Percentiles rank a stretch among this genome's conserved stretches.
phyloP scores from a whole-genome alignment of 352 stramenopile species.

The Phytopythium delawarense region DNA sequence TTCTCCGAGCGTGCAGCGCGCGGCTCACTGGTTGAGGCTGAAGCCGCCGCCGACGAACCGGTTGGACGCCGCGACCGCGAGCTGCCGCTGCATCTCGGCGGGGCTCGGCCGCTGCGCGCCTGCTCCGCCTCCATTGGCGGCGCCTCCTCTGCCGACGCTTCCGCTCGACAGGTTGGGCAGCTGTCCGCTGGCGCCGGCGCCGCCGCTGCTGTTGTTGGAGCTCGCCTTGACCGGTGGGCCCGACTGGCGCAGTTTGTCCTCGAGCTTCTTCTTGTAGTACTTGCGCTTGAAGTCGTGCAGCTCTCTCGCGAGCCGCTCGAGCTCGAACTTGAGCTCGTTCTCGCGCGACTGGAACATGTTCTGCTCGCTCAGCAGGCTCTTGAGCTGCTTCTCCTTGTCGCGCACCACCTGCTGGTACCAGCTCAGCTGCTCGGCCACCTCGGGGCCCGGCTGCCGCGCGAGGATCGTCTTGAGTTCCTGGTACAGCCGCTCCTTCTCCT shows the following conservation, averaged over 20 bases:
- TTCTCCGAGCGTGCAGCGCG: neutral
- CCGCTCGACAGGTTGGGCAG: slow-evolving; percentile 28
- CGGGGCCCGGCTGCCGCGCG: slow-evolving; percentile 89
- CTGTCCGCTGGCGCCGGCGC: slow-evolving; percentile 10
- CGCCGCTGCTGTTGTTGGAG: slow-evolving; percentile 25
- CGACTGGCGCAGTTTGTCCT: slow-evolving; percentile 74
- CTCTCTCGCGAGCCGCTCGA: slow-evolving; percentile 89
- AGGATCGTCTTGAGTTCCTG: slow-evolving; percentile 93
- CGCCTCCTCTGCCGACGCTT: slow-evolving; percentile 21
- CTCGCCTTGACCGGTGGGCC: neutral
- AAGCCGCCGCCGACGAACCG: slow-evolving; percentile 92
- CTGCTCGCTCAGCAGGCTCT: slow-evolving; percentile 94
- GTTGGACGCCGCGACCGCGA: slow-evolving; percentile 81
- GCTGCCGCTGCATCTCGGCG: slow-evolving; percentile 78
- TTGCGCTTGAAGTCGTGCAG: slow-evolving; percentile 94
- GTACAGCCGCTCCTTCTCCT: slow-evolving; percentile 96
- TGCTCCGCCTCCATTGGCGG: neutral
- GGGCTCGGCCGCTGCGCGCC: slow-evolving; percentile 23
- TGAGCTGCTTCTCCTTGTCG: slow-evolving; percentile 96
- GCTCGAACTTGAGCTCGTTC: slow-evolving; percentile 95
- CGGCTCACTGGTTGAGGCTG: slow-evolving; percentile 84
- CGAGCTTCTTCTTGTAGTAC: slow-evolving; percentile 93
- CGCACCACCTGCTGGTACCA: slow-evolving; percentile 95
- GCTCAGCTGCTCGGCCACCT: slow-evolving; percentile 94
- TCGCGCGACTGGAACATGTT: slow-evolving; percentile 96